phyloP scores from a whole-genome alignment of 495 filamentous ascomycete species.

The Lophiostoma macrostomum region DNA sequence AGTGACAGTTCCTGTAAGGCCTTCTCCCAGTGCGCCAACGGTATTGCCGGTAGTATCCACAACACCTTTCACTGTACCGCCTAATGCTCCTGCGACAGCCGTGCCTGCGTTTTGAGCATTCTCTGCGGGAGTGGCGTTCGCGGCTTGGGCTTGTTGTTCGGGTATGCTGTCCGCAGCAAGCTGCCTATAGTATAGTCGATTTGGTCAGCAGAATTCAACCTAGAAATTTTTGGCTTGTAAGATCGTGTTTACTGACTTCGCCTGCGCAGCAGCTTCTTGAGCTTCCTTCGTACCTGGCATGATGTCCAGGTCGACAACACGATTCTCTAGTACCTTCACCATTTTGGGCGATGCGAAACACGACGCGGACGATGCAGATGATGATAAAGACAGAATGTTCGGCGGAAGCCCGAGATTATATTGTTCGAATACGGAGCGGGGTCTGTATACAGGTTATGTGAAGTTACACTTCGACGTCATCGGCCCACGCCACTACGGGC shows the following conservation, averaged over 20 bases:
- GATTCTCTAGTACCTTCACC: conserved; percentile 22
- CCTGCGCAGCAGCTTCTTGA: conserved; percentile 1
- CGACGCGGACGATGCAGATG: too few relatives aligned
- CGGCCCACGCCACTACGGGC: too few relatives aligned
- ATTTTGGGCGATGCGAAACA: too few relatives aligned
- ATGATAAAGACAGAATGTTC: too few relatives aligned
- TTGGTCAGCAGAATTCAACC: too few relatives aligned
- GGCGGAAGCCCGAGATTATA: too few relatives aligned
- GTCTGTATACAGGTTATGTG: too few relatives aligned
- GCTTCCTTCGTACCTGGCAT: conserved; percentile 10
- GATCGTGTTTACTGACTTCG: background rate
- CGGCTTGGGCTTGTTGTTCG: background rate
- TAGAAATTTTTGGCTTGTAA: too few relatives aligned
- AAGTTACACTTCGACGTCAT: too few relatives aligned
- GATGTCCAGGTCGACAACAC: conserved; percentile 16
- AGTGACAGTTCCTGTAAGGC: background rate
- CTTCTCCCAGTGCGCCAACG: conserved; percentile 18
- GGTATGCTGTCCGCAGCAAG: background rate
- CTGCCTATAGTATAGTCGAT: too few relatives aligned
- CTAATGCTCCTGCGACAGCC: conserved; percentile 5
- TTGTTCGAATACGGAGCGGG: too few relatives aligned
- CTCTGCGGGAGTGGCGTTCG: background rate
- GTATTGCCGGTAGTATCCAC: conserved; percentile 17
- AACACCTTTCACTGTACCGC: conserved; percentile 14
- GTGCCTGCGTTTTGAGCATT: conserved; percentile 6